Evolutionary conservation across 2,329 filamentous ascomycete species (phyloP).

Genomic region (Acrocalymma vagum): DNA sequence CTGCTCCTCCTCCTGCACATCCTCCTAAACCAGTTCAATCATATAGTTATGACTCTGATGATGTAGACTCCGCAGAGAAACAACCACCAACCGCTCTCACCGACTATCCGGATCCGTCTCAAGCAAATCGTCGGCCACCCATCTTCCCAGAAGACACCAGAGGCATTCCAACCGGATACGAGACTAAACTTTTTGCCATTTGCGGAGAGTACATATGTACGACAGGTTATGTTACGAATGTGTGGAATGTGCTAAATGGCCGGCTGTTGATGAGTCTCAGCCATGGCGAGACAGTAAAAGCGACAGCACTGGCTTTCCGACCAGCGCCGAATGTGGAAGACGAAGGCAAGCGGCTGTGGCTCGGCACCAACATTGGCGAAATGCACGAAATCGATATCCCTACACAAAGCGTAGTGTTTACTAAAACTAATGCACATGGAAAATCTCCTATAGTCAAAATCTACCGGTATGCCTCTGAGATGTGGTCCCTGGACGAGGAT

Average conservation of each 20-base stretch:
- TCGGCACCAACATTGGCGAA: conserved; percentile 88
- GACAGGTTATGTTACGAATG: conserved; percentile 83
- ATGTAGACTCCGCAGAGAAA: conserved; percentile 53
- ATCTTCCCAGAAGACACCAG: conserved; percentile 74
- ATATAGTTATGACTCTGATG: conserved; percentile 59
- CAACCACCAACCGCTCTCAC: conserved; percentile 63
- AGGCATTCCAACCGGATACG: conserved; percentile 85
- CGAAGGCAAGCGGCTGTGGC: conserved; percentile 85
- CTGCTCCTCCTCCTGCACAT: conserved; percentile 24
- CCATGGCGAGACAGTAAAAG: conserved; percentile 85
- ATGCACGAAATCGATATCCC: conserved; percentile 87
- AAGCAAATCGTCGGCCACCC: conserved; percentile 84
- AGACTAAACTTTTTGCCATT: conserved; percentile 84
- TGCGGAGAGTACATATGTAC: conserved; percentile 90
- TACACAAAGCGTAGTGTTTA: conserved; percentile 74
- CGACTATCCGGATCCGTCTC: conserved; percentile 84
- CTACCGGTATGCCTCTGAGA: conserved; percentile 82
- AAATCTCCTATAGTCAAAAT: conserved; percentile 85
- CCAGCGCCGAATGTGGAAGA: conserved; percentile 78
- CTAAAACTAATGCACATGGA: conserved; percentile 76
- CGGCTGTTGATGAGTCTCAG: conserved; percentile 81
- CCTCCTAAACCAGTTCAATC: too few species aligned
- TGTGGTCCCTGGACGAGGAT: conserved; percentile 94
- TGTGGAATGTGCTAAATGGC: conserved; percentile 86
- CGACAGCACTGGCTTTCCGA: conserved; percentile 85